Conservation (phyloP, 2,329 filamentous ascomycete genomes). For the Pestalotiopsis sp. region DNA sequence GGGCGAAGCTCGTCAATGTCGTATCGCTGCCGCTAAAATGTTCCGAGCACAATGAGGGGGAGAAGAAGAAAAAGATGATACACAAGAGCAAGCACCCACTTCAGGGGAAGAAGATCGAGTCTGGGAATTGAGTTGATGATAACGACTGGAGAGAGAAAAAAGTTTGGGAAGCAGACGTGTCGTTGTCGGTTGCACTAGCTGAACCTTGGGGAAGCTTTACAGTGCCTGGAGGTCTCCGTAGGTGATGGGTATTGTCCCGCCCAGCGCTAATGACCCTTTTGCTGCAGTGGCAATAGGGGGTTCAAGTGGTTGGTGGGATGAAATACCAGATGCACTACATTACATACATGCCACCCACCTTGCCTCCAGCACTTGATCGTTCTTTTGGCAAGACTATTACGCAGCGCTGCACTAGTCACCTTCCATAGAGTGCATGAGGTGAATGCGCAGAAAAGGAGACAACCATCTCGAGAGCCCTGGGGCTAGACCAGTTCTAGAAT, state of each 20-base stretch:
- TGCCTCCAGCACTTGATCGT: neutral
- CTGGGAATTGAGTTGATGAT: neutral
- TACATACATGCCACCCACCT: neutral
- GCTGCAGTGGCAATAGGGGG: neutral
- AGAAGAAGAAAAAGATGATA: neutral
- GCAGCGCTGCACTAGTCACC: neutral
- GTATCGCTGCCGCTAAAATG: neutral
- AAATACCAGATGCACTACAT: neutral
- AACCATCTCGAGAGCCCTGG: neutral
- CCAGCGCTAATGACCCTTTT: neutral
- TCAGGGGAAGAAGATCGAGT: neutral
- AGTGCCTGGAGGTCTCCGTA: neutral
- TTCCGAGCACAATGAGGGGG: neutral
- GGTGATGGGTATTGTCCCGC: neutral
- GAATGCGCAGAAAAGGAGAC: neutral
- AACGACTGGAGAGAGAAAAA: neutral
- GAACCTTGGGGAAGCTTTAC: neutral
- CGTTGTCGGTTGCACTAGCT: slow-evolving; percentile 5
- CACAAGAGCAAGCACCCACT: neutral
- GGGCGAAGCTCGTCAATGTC: neutral
- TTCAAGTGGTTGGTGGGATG: neutral
- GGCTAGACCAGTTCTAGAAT: neutral
- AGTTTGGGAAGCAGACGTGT: slow-evolving; percentile 4
- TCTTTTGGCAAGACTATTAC: neutral
- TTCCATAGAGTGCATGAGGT: neutral